These are phyloP conservation scores for Blastobotrys arbuscula DNA, from an alignment of 1,139 yeast genomes.

Conservation along the genomic window DNA sequence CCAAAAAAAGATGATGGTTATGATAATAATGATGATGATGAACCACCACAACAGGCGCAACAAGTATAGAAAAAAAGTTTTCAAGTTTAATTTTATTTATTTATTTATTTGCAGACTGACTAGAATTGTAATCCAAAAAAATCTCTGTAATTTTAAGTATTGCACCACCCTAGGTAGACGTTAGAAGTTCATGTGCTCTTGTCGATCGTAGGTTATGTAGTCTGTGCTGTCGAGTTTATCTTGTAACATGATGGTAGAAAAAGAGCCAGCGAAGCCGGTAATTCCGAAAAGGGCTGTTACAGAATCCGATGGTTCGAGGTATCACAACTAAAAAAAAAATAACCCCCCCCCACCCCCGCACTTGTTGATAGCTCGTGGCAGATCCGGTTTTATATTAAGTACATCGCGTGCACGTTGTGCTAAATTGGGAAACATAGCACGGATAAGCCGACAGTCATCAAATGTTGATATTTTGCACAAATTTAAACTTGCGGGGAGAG, in stretches of 20 bases:
- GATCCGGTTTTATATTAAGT: no score
- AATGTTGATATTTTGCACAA: no score
- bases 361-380: neutral
- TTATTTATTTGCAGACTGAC: neutral
- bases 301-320: no score
- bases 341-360: constrained; percentile 12
- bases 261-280: constrained; percentile 38
- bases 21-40: neutral
- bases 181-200: constrained; percentile 27
- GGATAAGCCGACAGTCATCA: no score
- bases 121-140: no score
- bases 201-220: constrained; percentile 30
- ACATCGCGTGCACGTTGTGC: no score
- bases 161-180: constrained; percentile 27
- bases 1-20: neutral
- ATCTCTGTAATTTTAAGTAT: no score
- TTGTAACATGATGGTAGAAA: constrained; percentile 18
- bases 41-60: neutral
- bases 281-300: no score
- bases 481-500: no score
- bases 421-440: no score
- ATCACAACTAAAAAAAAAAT: constrained; percentile 37
- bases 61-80: neutral
- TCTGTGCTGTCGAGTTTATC: constrained; percentile 37
- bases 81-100: neutral